These are phyloP conservation scores for Mitragyna speciosa DNA, from an alignment of 257 asterid species.

Conservation along the genomic window DNA sequence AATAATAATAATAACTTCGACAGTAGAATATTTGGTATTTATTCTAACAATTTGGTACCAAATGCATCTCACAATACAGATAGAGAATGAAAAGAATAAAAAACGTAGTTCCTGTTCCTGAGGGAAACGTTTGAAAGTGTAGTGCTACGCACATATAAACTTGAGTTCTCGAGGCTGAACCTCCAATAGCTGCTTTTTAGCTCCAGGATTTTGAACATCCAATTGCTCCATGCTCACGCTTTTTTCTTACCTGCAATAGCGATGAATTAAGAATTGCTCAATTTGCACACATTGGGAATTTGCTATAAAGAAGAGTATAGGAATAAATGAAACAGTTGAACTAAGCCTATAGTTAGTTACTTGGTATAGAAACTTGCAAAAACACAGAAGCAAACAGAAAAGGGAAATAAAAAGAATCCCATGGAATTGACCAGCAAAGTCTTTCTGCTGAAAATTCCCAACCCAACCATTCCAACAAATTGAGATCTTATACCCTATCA, in stretches of 20 bases:
- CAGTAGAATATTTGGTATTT: neutral
- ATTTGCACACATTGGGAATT: neutral
- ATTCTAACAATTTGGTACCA: neutral
- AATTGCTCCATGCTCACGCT: constrained; percentile 48
- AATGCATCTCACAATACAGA: neutral
- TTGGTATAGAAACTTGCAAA: neutral
- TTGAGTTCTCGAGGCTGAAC: constrained; percentile 79
- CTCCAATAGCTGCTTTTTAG: constrained; percentile 57
- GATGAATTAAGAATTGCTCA: constrained; percentile 6
- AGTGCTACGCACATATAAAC: constrained; percentile 55
- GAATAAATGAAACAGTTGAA: neutral
- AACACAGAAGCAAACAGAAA: neutral
- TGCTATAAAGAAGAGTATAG: neutral
- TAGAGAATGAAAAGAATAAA: neutral
- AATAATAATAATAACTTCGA: neutral
- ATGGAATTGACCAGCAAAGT: neutral
- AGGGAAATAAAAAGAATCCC: neutral
- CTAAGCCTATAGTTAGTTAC: neutral
- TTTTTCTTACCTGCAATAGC: constrained; percentile 43
- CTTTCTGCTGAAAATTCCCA: neutral
- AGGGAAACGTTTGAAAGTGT: neutral
- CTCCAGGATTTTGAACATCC: constrained; percentile 69
- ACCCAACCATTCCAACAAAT: neutral
- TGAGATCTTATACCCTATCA: neutral
- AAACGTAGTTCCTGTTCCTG: neutral